Evolutionary conservation across 257 asterid genomes (phyloP).

Genomic region (Solanum neorickii): DNA sequence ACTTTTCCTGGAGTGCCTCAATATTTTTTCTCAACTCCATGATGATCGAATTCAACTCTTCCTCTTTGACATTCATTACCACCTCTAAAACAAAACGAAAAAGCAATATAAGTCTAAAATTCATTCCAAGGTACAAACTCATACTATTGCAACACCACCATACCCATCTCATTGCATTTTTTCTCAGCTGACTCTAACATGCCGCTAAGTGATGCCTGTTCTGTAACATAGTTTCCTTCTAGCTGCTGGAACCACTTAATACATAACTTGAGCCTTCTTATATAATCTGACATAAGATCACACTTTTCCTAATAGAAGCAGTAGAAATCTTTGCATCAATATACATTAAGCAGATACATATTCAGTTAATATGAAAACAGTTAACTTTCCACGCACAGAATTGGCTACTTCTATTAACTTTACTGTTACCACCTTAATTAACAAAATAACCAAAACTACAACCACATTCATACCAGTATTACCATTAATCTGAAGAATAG

Average conservation of each 20-base stretch:
- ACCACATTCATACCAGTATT: background rate
- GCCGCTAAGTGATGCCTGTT: conserved; percentile 39
- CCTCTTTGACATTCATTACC: conserved; percentile 67
- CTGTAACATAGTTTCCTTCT: conserved; percentile 44
- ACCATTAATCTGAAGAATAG: background rate
- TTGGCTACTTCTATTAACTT: background rate
- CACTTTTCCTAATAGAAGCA: conserved; percentile 46
- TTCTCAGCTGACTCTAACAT: conserved; percentile 62
- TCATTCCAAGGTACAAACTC: background rate
- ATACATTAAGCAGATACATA: background rate
- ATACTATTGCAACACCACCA: background rate
- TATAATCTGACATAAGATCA: conserved; percentile 52
- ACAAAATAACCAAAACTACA: background rate
- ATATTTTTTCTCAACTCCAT: conserved; percentile 58
- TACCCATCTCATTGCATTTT: conserved; percentile 49
- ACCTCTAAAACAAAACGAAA: conserved; percentile 26
- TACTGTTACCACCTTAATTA: background rate
- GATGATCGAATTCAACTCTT: conserved; percentile 64
- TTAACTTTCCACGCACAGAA: background rate
- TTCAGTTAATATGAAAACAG: background rate
- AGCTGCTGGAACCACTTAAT: conserved; percentile 80
- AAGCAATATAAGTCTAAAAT: background rate
- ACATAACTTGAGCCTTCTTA: conserved; percentile 64
- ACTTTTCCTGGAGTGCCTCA: conserved; percentile 54
- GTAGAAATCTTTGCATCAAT: conserved; percentile 1